Conservation (phyloP, 345 rosid genomes). For the Cardamine occulta region DNA sequence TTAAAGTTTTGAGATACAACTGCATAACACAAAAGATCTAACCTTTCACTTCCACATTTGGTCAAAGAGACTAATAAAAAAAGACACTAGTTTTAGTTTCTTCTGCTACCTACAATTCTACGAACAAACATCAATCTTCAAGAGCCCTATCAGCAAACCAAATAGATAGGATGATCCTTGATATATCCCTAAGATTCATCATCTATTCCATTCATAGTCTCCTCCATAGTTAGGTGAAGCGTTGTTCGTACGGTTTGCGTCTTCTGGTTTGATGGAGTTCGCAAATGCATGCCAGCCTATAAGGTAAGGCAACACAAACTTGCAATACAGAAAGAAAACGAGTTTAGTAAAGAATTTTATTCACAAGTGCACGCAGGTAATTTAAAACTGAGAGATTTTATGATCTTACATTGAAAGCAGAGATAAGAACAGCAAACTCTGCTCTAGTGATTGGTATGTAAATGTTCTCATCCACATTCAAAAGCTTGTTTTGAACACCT, state of each 20-base stretch:
- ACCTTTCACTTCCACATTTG: conserved; percentile 4
- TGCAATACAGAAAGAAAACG: conserved; percentile 35
- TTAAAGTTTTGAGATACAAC: conserved; percentile 25
- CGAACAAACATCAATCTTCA: conserved; percentile 8
- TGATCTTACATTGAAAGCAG: conserved; percentile 75
- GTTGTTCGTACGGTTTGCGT: conserved; percentile 46
- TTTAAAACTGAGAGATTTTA: conserved; percentile 10
- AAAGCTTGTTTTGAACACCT: conserved; percentile 90
- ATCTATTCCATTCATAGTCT: conserved; percentile 83
- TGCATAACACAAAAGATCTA: neutral
- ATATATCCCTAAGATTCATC: conserved; percentile 12
- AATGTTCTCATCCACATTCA: conserved; percentile 79
- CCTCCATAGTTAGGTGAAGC: conserved; percentile 73
- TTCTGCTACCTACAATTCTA: conserved; percentile 8
- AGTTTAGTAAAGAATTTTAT: conserved; percentile 9
- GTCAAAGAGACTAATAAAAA: neutral
- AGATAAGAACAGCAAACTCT: conserved; percentile 72
- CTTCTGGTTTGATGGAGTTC: conserved; percentile 61
- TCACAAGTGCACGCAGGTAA: neutral
- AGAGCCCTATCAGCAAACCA: neutral
- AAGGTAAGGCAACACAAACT: conserved; percentile 80
- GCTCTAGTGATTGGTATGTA: conserved; percentile 84
- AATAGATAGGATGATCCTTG: conserved; percentile 1
- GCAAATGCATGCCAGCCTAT: conserved; percentile 88
- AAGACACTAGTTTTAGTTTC: neutral